These are phyloP conservation scores for Avicennia marina DNA, from an alignment of 257 asterid species.

Conservation along the genomic window DNA sequence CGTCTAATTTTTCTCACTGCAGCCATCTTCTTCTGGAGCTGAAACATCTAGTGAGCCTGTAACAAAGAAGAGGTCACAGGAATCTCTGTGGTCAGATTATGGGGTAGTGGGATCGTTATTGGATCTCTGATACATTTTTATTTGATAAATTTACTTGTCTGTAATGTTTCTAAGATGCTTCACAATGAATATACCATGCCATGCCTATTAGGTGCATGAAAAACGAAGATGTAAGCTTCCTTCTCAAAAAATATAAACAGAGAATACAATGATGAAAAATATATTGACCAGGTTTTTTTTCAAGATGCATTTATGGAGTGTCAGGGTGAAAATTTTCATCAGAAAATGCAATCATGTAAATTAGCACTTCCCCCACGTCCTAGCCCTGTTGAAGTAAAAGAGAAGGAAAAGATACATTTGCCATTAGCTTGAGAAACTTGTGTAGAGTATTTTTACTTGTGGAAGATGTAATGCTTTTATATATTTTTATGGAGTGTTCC, in stretches of 20 bases:
- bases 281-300: not conserved
- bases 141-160: not conserved
- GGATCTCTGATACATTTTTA: constrained; percentile 9
- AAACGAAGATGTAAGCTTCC: too few relatives aligned
- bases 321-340: not conserved
- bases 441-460: constrained; percentile 1
- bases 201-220: too few relatives aligned
- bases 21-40: constrained; percentile 62
- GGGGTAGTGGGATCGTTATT: constrained; percentile 43
- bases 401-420: not conserved
- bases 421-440: not conserved
- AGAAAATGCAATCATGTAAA: not conserved
- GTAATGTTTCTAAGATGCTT: constrained; percentile 2
- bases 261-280: too few relatives aligned
- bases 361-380: constrained; percentile 1
- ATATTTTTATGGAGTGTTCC: not conserved
- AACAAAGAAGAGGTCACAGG: constrained; percentile 70
- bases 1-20: constrained; percentile 32
- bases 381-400: not conserved
- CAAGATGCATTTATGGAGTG: not conserved
- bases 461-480: constrained; percentile 1
- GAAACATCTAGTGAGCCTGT: constrained; percentile 57
- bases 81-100: constrained; percentile 51
- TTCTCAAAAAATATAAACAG: not conserved
- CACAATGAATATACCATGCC: too few relatives aligned